Evolutionary conservation across 2,329 filamentous ascomycete species (phyloP).

Genomic region (Talaromyces atroroseus): DNA sequence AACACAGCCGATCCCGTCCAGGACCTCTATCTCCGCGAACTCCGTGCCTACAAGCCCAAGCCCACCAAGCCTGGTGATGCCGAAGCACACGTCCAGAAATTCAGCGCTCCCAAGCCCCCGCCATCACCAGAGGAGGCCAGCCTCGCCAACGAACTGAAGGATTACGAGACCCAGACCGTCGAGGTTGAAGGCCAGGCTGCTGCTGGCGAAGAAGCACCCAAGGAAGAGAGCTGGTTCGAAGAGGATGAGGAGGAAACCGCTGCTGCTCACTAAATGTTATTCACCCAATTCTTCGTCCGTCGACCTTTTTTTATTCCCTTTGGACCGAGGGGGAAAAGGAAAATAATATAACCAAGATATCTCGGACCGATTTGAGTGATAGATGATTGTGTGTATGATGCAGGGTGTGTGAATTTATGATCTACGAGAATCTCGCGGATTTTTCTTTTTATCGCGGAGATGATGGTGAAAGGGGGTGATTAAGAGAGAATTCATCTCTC

Average conservation of each 20-base stretch:
- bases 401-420: background rate
- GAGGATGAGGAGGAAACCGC: conserved; percentile 56
- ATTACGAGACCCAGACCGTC: conserved; percentile 89
- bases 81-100: conserved; percentile 86
- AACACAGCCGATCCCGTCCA: conserved; percentile 86
- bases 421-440: background rate
- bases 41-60: conserved; percentile 89
- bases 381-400: background rate
- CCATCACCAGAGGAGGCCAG: conserved; percentile 89
- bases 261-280: conserved; percentile 36
- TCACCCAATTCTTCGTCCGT: background rate
- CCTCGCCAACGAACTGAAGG: conserved; percentile 83
- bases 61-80: conserved; percentile 79
- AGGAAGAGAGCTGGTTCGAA: conserved; percentile 74
- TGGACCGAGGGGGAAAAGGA: background rate
- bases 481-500: background rate
- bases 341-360: background rate
- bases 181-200: conserved; percentile 86
- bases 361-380: background rate
- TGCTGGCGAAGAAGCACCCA: conserved; percentile 55
- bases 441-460: background rate
- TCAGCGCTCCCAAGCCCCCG: conserved; percentile 72
- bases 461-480: background rate
- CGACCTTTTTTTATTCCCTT: background rate
- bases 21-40: conserved; percentile 93